Conservation (phyloP, 768 basidiomycete genomes). For the Austroboletus festivus region DNA sequence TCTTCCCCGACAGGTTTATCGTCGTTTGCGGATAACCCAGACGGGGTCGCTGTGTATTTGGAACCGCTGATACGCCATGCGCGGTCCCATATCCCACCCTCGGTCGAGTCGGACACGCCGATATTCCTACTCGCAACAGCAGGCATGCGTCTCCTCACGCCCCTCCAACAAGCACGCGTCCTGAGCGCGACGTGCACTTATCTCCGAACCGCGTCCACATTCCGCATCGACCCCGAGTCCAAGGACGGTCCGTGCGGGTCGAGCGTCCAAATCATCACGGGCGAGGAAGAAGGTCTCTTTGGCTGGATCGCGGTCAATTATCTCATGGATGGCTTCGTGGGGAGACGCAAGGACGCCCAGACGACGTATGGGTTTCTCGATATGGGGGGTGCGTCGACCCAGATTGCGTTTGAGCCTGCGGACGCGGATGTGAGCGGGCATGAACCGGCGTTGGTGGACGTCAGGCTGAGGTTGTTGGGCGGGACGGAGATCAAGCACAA, state of each 20-base stretch:
- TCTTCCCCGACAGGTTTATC: constrained; percentile 73
- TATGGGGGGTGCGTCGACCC: constrained; percentile 99
- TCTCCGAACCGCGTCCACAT: constrained; percentile 70
- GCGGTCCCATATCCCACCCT: constrained; percentile 78
- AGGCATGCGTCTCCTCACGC: constrained; percentile 87
- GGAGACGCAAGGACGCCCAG: constrained; percentile 41
- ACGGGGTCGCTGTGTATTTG: constrained; percentile 71
- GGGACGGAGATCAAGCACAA: constrained; percentile 87
- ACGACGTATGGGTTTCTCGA: constrained; percentile 97
- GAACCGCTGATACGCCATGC: constrained; percentile 84
- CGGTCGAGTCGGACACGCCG: constrained; percentile 79
- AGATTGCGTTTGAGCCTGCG: constrained; percentile 95
- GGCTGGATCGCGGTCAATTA: constrained; percentile 99
- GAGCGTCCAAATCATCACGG: constrained; percentile 90
- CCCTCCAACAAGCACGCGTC: constrained; percentile 65
- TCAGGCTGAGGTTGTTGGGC: constrained; percentile 74
- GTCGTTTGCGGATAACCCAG: constrained; percentile 66
- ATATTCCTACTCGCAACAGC: constrained; percentile 95
- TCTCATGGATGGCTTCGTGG: constrained; percentile 91
- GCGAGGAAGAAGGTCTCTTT: constrained; percentile 97
- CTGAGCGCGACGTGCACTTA: constrained; percentile 76
- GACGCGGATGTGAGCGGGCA: constrained; percentile 46
- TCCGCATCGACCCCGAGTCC: constrained; percentile 68
- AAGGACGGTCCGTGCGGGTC: constrained; percentile 82
- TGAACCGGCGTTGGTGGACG: constrained; percentile 63